Evolutionary conservation across 371 early-diverging fungal genomes (phyloP).

Genomic region (Apophysomyces ossiformis): DNA sequence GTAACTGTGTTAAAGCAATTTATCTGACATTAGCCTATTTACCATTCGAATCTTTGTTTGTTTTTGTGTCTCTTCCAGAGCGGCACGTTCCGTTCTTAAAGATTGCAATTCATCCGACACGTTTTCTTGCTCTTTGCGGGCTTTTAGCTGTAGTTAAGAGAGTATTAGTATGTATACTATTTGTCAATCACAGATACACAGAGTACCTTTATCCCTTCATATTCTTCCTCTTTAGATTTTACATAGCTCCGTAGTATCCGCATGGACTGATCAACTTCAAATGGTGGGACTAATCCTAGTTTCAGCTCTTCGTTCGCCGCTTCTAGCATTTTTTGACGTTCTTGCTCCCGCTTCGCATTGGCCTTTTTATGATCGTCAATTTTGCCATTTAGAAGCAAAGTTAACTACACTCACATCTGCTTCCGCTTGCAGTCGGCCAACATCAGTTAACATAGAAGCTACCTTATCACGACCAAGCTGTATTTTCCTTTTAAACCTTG

Average conservation of each 20-base stretch:
- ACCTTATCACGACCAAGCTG: constrained; percentile 18
- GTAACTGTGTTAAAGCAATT: neutral
- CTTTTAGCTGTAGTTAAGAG: constrained; percentile 15
- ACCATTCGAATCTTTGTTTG: constrained; percentile 25
- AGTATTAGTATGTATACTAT: neutral
- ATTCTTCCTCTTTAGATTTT: constrained; percentile 15
- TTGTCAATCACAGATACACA: neutral
- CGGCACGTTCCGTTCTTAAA: constrained; percentile 24
- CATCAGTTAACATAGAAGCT: constrained; percentile 23
- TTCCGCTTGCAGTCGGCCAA: constrained; percentile 32
- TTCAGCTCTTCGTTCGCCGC: constrained; percentile 19
- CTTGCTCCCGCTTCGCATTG: constrained; percentile 26
- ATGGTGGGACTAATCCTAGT: constrained; percentile 6
- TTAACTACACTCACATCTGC: constrained; percentile 20
- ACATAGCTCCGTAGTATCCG: constrained; percentile 11
- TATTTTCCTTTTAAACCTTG: constrained; percentile 20
- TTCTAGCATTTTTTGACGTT: constrained; percentile 27
- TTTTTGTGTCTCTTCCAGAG: constrained; percentile 25
- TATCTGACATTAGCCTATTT: neutral
- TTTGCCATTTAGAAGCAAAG: neutral
- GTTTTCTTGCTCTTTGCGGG: constrained; percentile 18
- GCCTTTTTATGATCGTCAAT: constrained; percentile 19
- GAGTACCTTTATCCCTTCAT: constrained; percentile 17
- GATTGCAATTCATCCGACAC: constrained; percentile 20
- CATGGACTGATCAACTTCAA: constrained; percentile 5